Evolutionary conservation across 2,329 filamentous ascomycete species (phyloP).

Genomic region (Fusarium nisikadoi): DNA sequence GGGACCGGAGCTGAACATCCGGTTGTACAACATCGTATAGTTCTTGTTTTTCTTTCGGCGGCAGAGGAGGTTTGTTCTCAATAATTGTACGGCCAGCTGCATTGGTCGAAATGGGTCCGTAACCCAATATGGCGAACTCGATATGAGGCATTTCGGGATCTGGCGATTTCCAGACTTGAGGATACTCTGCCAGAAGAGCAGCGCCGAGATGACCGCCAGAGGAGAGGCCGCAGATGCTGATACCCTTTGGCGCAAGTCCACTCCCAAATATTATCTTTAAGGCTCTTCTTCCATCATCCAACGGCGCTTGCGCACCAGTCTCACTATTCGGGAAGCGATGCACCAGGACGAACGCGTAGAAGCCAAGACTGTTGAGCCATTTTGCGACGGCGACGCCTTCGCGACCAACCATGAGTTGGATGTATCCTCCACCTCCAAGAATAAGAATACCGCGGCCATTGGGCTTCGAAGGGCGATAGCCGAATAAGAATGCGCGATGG

Average conservation of each 20-base stretch:
- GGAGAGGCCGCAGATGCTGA: slow-evolving; percentile 37
- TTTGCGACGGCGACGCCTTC: slow-evolving; percentile 36
- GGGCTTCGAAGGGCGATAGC: slow-evolving; percentile 22
- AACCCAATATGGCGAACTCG: slow-evolving; percentile 36
- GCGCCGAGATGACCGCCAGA: slow-evolving; percentile 39
- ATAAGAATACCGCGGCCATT: slow-evolving; percentile 36
- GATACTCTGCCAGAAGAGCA: slow-evolving; percentile 36
- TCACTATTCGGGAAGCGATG: slow-evolving; percentile 37
- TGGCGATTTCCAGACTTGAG: slow-evolving; percentile 25
- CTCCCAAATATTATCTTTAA: slow-evolving; percentile 32
- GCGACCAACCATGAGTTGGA: slow-evolving; percentile 38
- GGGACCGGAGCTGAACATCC: slow-evolving; percentile 29
- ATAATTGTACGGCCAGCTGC: slow-evolving; percentile 34
- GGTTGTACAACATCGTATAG: slow-evolving; percentile 36
- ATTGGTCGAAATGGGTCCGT: slow-evolving; percentile 39
- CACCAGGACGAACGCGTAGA: slow-evolving; percentile 39
- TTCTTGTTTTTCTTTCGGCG: slow-evolving; percentile 34
- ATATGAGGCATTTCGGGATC: slow-evolving; percentile 17
- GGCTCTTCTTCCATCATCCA: slow-evolving; percentile 38
- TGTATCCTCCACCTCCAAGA: slow-evolving; percentile 36
- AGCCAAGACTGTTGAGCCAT: slow-evolving; percentile 38
- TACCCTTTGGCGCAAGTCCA: slow-evolving; percentile 10
- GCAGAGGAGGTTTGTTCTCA: slow-evolving; percentile 33
- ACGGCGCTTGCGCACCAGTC: slow-evolving; percentile 22
- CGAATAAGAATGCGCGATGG: slow-evolving; percentile 30